These are phyloP conservation scores for Gynochthodes officinalis DNA, from an alignment of 257 asterid species.

Conservation along the genomic window DNA sequence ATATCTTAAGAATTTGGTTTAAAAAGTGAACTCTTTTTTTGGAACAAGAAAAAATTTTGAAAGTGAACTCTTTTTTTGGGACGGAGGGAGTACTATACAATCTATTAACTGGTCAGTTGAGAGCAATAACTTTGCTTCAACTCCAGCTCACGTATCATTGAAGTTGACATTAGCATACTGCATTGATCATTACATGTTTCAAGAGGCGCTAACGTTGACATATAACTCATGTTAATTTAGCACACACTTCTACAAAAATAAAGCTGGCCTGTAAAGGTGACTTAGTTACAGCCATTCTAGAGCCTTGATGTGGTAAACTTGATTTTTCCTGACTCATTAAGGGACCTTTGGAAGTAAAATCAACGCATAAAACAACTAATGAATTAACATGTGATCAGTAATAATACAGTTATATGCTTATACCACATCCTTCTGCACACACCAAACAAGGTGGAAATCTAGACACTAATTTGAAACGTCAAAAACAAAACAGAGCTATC, in stretches of 20 bases:
- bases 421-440: not conserved
- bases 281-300: not conserved
- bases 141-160: not conserved
- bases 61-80: too few species aligned
- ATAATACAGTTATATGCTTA: not conserved
- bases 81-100: not conserved
- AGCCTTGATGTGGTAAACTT: not conserved
- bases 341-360: not conserved
- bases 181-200: not conserved
- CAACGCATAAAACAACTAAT: not conserved
- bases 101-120: not conserved
- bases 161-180: not conserved
- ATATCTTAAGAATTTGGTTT: too few species aligned
- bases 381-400: not conserved
- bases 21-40: too few species aligned
- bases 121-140: not conserved
- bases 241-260: not conserved
- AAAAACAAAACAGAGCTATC: not conserved
- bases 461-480: not conserved
- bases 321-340: not conserved
- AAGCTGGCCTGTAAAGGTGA: not conserved
- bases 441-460: slow-evolving; percentile 1
- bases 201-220: not conserved
- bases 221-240: not conserved
- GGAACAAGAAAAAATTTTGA: too few species aligned